phyloP scores from a whole-genome alignment of 345 rosid species.

The Limnanthes douglasii region DNA sequence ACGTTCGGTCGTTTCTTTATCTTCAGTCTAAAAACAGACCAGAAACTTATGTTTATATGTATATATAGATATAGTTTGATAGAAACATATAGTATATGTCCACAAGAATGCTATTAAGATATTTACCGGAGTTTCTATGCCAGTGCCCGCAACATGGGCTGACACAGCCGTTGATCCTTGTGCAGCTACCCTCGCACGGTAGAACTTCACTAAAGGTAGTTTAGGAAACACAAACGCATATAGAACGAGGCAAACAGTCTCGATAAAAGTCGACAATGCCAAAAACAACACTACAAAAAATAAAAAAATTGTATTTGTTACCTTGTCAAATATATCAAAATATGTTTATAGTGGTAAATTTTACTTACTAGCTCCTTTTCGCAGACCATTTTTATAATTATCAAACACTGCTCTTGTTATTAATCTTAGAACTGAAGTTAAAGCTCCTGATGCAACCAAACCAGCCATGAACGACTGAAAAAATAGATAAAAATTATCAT shows the following conservation, averaged over 20 bases:
- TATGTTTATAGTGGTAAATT: background rate
- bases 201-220: constrained; percentile 67
- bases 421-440: constrained; percentile 57
- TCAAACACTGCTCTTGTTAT: constrained; percentile 71
- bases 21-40: constrained; percentile 9
- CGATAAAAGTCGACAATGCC: constrained; percentile 37
- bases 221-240: constrained; percentile 47
- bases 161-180: constrained; percentile 79
- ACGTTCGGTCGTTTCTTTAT: constrained; percentile 14
- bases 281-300: constrained; percentile 37
- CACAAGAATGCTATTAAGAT: too few relatives aligned
- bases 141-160: constrained; percentile 70
- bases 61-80: background rate
- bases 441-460: constrained; percentile 57
- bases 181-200: constrained; percentile 65
- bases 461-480: constrained; percentile 52
- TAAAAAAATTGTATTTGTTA: background rate
- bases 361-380: constrained; percentile 70
- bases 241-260: constrained; percentile 49
- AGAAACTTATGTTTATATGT: background rate
- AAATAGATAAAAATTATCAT: too few relatives aligned
- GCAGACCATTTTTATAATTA: constrained; percentile 40
- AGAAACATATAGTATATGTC: constrained; percentile 5
- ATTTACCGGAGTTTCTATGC: constrained; percentile 29
- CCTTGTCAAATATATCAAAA: background rate